Conservation (phyloP, 2,329 filamentous ascomycete species). For the Onygenales sp. region DNA sequence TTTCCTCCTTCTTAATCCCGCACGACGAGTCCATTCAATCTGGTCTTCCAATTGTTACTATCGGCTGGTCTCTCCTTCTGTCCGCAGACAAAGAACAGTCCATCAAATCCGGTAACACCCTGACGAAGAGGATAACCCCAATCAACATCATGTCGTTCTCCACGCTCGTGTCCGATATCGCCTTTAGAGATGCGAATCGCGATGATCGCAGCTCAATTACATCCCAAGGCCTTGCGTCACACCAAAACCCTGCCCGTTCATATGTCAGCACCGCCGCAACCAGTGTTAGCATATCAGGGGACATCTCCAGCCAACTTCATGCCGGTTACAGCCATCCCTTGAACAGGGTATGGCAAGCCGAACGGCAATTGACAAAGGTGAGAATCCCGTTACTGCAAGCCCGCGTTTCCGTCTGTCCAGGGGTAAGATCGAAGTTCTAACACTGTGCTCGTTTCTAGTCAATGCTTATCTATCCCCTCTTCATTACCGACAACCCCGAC, state of each 20-base stretch:
- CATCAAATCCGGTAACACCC: no score
- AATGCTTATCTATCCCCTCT: conserved; percentile 97
- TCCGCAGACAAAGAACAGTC: not conserved
- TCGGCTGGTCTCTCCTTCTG: not conserved
- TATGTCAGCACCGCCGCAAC: conserved; percentile 40
- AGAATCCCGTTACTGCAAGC: conserved; percentile 12
- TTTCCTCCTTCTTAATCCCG: no score
- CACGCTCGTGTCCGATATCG: conserved; percentile 40
- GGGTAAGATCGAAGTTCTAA: not conserved
- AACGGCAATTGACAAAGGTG: conserved; percentile 78
- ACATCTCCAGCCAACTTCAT: conserved; percentile 76
- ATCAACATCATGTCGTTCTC: conserved; percentile 38
- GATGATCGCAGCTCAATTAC: conserved; percentile 36
- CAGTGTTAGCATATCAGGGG: conserved; percentile 45
- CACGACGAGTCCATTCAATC: no score
- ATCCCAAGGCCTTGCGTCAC: conserved; percentile 28
- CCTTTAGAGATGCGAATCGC: conserved; percentile 33
- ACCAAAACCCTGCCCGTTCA: conserved; percentile 30
- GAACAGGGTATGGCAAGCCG: conserved; percentile 71
- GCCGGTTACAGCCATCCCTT: conserved; percentile 75
- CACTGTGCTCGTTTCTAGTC: conserved; percentile 46
- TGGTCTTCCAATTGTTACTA: no score
- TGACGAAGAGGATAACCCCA: not conserved
- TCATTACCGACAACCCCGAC: conserved; percentile 88
- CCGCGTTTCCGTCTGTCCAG: no score